A percentile compares a stretch with the other conserved stretches of the same genome.
phyloP scores from a whole-genome alignment of 169 alveolate genomes.

The Cardiosporidium cionae region DNA sequence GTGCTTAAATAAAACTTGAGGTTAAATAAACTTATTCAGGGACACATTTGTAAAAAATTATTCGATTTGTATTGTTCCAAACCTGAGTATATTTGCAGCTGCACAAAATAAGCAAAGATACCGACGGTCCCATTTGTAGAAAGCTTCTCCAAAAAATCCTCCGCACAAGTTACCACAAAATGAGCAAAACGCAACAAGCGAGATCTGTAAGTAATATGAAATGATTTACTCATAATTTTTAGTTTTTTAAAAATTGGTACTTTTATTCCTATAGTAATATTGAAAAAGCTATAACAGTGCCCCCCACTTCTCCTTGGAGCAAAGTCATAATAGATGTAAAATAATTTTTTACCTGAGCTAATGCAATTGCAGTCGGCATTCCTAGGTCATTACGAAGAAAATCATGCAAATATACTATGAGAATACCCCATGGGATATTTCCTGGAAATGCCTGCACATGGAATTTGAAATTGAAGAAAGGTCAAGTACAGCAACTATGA shows the following conservation, averaged over 20 bases:
- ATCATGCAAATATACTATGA: conserved; percentile 25
- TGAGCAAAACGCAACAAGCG: conserved; percentile 14
- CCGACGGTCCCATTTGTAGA: conserved; percentile 12
- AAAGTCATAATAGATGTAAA: no score
- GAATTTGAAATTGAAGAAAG: not conserved
- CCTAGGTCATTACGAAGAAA: conserved; percentile 20
- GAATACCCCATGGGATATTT: conserved; percentile 37
- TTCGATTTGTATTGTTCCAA: no score
- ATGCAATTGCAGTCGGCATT: conserved; percentile 1
- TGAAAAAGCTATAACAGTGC: no score
- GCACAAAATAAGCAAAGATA: not conserved
- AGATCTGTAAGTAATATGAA: not conserved
- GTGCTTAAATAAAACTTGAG: no score
- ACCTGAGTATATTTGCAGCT: not conserved
- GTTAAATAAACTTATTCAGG: no score
- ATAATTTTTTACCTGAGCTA: conserved; percentile 23
- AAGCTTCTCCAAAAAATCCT: conserved; percentile 24
- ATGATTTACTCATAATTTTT: not conserved
- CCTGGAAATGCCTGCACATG: conserved; percentile 33
- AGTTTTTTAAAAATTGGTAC: not conserved
- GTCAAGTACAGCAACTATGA: not conserved
- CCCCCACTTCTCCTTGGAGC: no score
- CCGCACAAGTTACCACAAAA: conserved; percentile 33
- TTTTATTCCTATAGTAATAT: not conserved
- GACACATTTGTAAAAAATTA: no score